These are phyloP conservation scores for Citrullus mucosospermus DNA, from an alignment of 306 rosid species.

Conservation along the genomic window DNA sequence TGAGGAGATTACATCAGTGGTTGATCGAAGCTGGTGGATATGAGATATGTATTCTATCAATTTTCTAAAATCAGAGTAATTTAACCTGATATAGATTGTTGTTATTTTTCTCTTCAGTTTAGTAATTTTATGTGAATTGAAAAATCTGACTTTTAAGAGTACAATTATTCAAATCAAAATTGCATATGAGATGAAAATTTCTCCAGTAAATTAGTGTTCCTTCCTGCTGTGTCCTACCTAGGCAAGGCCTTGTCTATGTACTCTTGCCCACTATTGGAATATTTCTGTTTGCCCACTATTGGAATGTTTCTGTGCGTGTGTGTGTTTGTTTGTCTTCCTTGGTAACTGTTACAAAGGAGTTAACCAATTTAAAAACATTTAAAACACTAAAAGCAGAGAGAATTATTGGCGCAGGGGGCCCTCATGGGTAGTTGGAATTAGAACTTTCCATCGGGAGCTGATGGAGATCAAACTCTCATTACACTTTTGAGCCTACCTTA, in stretches of 20 bases:
- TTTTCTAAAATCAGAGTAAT: background rate
- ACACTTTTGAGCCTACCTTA: background rate
- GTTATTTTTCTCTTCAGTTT: background rate
- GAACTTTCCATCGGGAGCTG: background rate
- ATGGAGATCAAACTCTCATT: background rate
- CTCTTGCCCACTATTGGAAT: background rate
- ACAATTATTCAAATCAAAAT: background rate
- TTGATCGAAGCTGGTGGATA: background rate
- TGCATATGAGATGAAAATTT: background rate
- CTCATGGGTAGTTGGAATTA: background rate
- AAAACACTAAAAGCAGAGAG: background rate
- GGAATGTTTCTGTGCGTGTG: background rate
- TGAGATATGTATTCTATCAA: background rate
- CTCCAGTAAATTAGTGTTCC: background rate
- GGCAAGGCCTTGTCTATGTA: background rate
- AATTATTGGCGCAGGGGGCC: background rate
- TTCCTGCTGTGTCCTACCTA: background rate
- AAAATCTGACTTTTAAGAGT: background rate
- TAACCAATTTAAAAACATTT: background rate
- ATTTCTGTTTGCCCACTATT: background rate
- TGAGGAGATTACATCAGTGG: background rate
- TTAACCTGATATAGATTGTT: background rate
- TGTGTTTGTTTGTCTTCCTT: background rate
- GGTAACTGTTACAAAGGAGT: background rate
- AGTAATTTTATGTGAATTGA: background rate